These are phyloP conservation scores for Melanomma pulvis-pyrius DNA, from an alignment of 495 filamentous ascomycete species.

Conservation along the genomic window DNA sequence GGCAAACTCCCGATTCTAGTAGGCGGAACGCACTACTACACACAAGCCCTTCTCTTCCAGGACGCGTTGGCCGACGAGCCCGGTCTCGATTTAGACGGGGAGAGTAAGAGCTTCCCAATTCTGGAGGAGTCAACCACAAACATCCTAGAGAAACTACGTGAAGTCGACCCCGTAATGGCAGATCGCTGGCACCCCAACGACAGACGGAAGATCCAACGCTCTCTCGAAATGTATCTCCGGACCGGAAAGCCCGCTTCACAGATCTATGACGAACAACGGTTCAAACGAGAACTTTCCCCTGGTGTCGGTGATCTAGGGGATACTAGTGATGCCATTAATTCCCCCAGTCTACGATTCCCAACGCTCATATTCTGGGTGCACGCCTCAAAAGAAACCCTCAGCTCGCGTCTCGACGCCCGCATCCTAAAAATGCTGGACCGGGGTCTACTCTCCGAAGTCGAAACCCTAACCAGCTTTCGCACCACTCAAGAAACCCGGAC, in stretches of 20 bases:
- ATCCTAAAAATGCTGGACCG: constrained; percentile 79
- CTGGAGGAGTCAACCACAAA: constrained; percentile 68
- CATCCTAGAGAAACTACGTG: constrained; percentile 69
- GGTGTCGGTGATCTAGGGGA: constrained; percentile 29
- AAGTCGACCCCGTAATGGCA: constrained; percentile 89
- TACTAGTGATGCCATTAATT: not conserved
- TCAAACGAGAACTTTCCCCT: constrained; percentile 28
- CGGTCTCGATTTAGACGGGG: constrained; percentile 36
- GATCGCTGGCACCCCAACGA: constrained; percentile 93
- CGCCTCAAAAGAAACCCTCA: constrained; percentile 65
- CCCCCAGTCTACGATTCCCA: constrained; percentile 48
- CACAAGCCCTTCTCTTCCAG: constrained; percentile 81
- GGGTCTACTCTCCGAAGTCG: constrained; percentile 73
- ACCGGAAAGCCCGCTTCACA: constrained; percentile 81
- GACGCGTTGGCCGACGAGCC: constrained; percentile 59
- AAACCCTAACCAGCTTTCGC: constrained; percentile 53
- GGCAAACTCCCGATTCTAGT: constrained; percentile 87
- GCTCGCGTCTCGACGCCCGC: constrained; percentile 69
- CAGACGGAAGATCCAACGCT: constrained; percentile 82
- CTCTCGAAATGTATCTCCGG: constrained; percentile 82
- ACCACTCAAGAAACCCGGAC: constrained; percentile 49
- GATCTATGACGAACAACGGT: constrained; percentile 78
- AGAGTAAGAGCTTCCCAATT: constrained; percentile 62
- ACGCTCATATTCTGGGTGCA: constrained; percentile 88
- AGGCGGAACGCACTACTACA: constrained; percentile 94